Percentiles rank a stretch among this genome's conserved stretches.
phyloP scores from a whole-genome alignment of 495 filamentous ascomycete genomes.

The Daldinia grandis region DNA sequence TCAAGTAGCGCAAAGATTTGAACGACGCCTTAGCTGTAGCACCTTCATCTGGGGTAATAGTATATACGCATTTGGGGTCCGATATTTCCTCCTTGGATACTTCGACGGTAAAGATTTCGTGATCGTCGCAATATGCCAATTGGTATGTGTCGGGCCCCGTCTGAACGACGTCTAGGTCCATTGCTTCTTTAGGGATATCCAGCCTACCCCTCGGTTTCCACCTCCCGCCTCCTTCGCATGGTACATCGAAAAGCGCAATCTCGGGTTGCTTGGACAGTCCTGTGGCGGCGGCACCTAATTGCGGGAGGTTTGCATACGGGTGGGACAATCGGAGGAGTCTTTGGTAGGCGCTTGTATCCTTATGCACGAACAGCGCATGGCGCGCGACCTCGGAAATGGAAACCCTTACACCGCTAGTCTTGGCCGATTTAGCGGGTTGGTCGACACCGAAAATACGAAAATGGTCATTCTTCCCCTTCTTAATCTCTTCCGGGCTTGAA shows the following conservation, averaged over 20 bases:
- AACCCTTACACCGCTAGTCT: conserved; percentile 55
- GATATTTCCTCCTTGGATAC: conserved; percentile 60
- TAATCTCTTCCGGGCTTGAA: conserved; percentile 73
- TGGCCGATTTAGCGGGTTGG: conserved; percentile 55
- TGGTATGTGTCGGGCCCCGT: conserved; percentile 67
- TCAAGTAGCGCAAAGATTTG: conserved; percentile 78
- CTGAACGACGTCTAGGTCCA: conserved; percentile 80
- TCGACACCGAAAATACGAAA: conserved; percentile 79
- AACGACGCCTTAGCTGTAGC: conserved; percentile 63
- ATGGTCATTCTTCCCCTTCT: conserved; percentile 85
- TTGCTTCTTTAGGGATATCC: conserved; percentile 74
- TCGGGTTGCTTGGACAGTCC: conserved; percentile 75
- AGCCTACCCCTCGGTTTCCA: conserved; percentile 74
- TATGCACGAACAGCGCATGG: conserved; percentile 70
- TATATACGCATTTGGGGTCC: conserved; percentile 68
- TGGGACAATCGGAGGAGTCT: conserved; percentile 76
- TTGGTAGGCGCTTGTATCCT: conserved; percentile 76
- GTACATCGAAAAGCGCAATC: conserved; percentile 81
- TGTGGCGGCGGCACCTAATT: conserved; percentile 78
- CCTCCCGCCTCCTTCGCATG: conserved; percentile 58
- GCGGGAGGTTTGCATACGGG: conserved; percentile 59
- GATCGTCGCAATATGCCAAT: conserved; percentile 81
- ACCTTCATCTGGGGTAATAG: conserved; percentile 63
- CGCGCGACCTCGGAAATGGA: conserved; percentile 64
- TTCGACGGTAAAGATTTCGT: conserved; percentile 70